Evolutionary conservation across 2,329 filamentous ascomycete genomes (phyloP), one percentile per base, ranked within the genome.

Genomic region (Byssothecium circinans): DNA sequence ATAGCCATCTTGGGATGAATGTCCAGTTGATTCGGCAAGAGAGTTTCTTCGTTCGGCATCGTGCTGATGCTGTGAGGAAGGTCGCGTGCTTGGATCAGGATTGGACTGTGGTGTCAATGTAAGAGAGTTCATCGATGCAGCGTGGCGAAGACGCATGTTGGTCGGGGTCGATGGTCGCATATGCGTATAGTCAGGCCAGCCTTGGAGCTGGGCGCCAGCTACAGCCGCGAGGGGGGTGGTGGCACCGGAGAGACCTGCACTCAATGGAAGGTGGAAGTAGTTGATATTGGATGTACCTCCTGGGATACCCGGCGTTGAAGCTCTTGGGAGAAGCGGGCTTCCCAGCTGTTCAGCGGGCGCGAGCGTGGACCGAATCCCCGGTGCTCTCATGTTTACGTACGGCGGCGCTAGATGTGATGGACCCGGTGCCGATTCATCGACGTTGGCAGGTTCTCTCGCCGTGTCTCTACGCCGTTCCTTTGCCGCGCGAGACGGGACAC

Each of bases 261-360:
- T 82, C 4, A 92, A 77, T 56, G 91, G 88, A 15, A 87, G 83
- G 67, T 91, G 88, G 64, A 94, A 92, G 70, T 92, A 94, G 67
- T 86, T 86, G 60, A 92, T 78, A 58, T 89, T 91, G 10, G 86
- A 86, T 10, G 87, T 86, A 23, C 86, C 87, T 47, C 88, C 87
- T 4, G 87, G 80, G 75, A 61, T 57, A 77, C 85, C 58, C 81
- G 75, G 70, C 81, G 86, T 60, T 75, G 83, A 65, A 72, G 69
- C 68, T 54, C 72, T 66, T 15, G 67, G 63, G 25, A 74, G 61
- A 30, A 69, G 57, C 19, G 71, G 64, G 41, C 65, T 71, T n/a
- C 65, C 60, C 45, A 70, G 53, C 41, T 66, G 65, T 39, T 73
- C 69, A 30, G 57, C 58, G 7, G 65, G 62, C 36, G 66, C 54